phyloP scores from a whole-genome alignment of 208 protist species.

The Phytomonas sp. region DNA sequence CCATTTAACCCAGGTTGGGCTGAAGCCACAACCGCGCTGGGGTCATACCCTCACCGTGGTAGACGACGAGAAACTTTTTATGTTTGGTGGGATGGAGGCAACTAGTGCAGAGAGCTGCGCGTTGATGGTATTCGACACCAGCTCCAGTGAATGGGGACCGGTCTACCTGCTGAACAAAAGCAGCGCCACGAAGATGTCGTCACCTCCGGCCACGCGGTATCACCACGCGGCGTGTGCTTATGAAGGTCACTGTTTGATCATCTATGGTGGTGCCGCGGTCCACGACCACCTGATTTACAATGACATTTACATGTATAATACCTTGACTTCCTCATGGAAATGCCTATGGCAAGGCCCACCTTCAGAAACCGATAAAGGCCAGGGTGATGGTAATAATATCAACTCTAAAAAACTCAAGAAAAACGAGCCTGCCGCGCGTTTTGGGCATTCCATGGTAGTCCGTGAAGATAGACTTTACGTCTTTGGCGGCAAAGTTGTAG shows the following conservation, averaged over 20 bases:
- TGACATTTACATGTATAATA: constrained; percentile 66
- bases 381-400: not conserved
- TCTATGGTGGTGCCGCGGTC: constrained; percentile 48
- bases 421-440: constrained; percentile 55
- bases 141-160: constrained; percentile 62
- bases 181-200: not conserved
- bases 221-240: constrained; percentile 64
- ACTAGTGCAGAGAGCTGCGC: constrained; percentile 27
- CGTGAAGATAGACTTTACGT: constrained; percentile 62
- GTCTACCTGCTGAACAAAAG: constrained; percentile 17
- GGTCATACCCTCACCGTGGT: constrained; percentile 69
- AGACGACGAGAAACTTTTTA: constrained; percentile 24
- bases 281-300: constrained; percentile 26
- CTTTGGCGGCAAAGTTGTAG: constrained; percentile 53
- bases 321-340: constrained; percentile 40
- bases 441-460: constrained; percentile 68
- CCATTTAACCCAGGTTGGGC: constrained; percentile 49
- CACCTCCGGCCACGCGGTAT: constrained; percentile 35
- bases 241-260: constrained; percentile 56
- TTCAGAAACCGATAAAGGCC: constrained; percentile 8
- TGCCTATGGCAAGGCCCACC: constrained; percentile 39
- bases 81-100: constrained; percentile 64
- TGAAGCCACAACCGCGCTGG: constrained; percentile 51
- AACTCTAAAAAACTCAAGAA: constrained; percentile 18
- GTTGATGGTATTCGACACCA: constrained; percentile 54